Base-by-base conservation (phyloP, 768 basidiomycete species). In the Botryobasidium botryosum region DNA sequence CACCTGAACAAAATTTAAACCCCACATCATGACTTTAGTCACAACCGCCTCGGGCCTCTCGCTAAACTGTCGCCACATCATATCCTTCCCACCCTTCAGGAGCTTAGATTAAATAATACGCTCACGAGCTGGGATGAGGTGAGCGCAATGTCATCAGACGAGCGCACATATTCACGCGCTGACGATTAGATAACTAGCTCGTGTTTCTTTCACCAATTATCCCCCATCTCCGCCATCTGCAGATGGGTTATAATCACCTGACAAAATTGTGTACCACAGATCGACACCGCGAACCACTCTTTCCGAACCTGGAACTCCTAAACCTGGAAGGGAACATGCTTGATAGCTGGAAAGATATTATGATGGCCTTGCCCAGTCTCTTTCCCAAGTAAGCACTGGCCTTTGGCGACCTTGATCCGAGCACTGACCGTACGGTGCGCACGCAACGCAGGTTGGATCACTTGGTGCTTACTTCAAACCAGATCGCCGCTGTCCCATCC, bases 21-120 rank as follows among this genome's bases (percentile, higher is more conserved):
- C 45, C 44, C 50, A 53, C 48, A 54, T 44, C 35, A 45, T 23
- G 47, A 33, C 49, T 49, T 1, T 57, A 88, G 85, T 62, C 73
- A 71, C 20, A 84, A 80, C 53, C 75, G 84, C 35, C 61, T 91
- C 44, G 53, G 57, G 24, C 61, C 66, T 8, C 62, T 67, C 17
- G 32, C 29, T 3, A 21, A 21, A 6, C 6, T 40, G 53, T 35
- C 46, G 51, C 21, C 47, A 54, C 31, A 59, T 69, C 48, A 43
- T 52, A 21, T 44, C 57, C 15, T 67, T 25, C 26, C 72, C 6
- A 82, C 81, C 61, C 53, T 88, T 35, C 63, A 59, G 31, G 80
- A 86, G 52, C 59, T 90, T 31, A 77, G 83, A 47, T 61, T 92
- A 27, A 88, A 80, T 56, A 69, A 61, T 33, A 86, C 83, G 2